phyloP scores from a whole-genome alignment of 768 basidiomycete genomes.

The Holtermanniella nyarrowii region DNA sequence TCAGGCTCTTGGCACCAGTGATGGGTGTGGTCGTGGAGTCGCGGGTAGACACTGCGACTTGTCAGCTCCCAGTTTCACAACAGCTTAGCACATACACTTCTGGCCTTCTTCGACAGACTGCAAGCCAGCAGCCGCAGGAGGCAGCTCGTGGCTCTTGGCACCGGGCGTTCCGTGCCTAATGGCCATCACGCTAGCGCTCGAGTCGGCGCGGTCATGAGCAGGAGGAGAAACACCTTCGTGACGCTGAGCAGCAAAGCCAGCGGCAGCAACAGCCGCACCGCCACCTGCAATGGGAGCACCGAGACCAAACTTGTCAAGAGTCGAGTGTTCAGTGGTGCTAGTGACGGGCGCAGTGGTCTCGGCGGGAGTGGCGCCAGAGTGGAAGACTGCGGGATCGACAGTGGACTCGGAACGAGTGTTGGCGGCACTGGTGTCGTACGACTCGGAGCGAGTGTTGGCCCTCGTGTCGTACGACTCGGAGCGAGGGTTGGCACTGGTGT shows the following conservation, averaged over 20 bases:
- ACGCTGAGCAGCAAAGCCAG: not conserved
- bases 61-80: no score
- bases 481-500: no score
- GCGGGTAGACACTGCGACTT: not conserved
- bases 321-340: no score
- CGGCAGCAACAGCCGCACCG: not conserved
- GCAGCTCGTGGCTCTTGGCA: not conserved
- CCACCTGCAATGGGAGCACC: slow-evolving; percentile 4
- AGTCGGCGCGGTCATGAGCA: slow-evolving; percentile 20
- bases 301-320: no score
- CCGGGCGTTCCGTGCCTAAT: slow-evolving; percentile 29
- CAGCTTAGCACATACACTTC: not conserved
- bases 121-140: not conserved
- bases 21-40: not conserved
- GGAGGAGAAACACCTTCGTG: slow-evolving; percentile 11
- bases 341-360: no score
- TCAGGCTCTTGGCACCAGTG: slow-evolving; percentile 6
- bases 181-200: slow-evolving; percentile 26
- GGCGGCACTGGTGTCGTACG: no score
- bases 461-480: no score
- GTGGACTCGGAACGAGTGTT: no score
- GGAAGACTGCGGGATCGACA: no score
- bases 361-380: no score
- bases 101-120: not conserved
- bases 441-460: no score